Conservation (phyloP, 306 rosid species). For the Castanea mollissima region DNA sequence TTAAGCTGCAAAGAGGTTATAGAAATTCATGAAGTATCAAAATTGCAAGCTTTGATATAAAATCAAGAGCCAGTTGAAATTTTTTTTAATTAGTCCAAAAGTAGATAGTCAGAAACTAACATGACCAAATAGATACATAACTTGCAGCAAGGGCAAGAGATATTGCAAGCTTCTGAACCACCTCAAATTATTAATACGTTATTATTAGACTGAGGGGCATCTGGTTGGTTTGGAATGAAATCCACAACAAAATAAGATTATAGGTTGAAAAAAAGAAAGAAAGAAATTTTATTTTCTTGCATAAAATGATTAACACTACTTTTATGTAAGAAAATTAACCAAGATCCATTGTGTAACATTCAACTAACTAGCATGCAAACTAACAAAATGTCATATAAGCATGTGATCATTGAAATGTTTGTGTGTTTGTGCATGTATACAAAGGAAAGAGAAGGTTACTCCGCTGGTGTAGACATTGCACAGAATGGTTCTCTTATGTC, state of each 20-base stretch:
- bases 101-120: background rate
- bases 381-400: background rate
- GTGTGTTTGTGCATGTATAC: background rate
- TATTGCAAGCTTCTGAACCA: no score
- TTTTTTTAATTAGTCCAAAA: background rate
- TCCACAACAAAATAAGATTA: background rate
- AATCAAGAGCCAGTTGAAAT: background rate
- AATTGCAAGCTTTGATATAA: background rate
- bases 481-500: background rate
- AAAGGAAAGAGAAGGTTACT: constrained; percentile 35
- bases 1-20: background rate
- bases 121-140: background rate
- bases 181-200: no score
- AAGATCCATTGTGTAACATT: background rate
- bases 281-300: background rate
- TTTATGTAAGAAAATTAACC: background rate
- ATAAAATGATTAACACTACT: background rate
- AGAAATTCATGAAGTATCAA: background rate
- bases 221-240: background rate
- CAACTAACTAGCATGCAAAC: background rate
- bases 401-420: background rate
- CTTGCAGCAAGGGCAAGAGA: no score
- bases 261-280: background rate
- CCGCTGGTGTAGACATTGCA: constrained; percentile 72
- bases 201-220: no score